Conservation (phyloP, 2,329 filamentous ascomycete genomes). For the Neonectria faginata region DNA sequence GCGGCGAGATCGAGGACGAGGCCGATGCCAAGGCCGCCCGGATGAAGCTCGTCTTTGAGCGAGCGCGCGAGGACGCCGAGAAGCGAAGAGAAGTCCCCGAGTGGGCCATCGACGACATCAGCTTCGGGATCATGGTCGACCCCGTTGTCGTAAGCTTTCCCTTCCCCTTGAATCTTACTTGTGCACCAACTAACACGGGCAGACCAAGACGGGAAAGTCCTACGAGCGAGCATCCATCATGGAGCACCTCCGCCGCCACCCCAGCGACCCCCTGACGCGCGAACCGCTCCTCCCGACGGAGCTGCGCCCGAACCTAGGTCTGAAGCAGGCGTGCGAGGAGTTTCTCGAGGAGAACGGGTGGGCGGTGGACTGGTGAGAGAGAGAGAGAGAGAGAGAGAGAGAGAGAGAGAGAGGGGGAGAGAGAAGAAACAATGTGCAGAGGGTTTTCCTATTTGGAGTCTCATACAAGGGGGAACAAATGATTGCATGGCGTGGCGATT, state of each 20-base stretch:
- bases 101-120: conserved; percentile 81
- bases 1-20: conserved; percentile 60
- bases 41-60: conserved; percentile 64
- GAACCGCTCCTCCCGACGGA: conserved; percentile 77
- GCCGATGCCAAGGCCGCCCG: conserved; percentile 59
- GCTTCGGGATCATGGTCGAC: conserved; percentile 79
- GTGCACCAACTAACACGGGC: conserved; percentile 39
- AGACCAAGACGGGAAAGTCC: conserved; percentile 87
- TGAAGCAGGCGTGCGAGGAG: conserved; percentile 85
- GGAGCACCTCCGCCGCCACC: conserved; percentile 82
- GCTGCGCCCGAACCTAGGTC: conserved; percentile 81
- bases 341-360: conserved; percentile 90
- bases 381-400: neutral
- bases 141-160: conserved; percentile 65
- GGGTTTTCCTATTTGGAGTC: conserved; percentile 24
- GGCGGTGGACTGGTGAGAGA: conserved; percentile 84
- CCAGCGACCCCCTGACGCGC: conserved; percentile 85
- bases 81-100: conserved; percentile 74
- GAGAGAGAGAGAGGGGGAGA: conserved; percentile 35
- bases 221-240: conserved; percentile 89
- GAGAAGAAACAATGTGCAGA: neutral
- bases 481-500: conserved; percentile 7
- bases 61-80: conserved; percentile 57
- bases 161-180: neutral
- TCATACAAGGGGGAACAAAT: conserved; percentile 1